phyloP scores from a whole-genome alignment of 495 filamentous ascomycete genomes.

The Aspergillus saccharolyticus region DNA sequence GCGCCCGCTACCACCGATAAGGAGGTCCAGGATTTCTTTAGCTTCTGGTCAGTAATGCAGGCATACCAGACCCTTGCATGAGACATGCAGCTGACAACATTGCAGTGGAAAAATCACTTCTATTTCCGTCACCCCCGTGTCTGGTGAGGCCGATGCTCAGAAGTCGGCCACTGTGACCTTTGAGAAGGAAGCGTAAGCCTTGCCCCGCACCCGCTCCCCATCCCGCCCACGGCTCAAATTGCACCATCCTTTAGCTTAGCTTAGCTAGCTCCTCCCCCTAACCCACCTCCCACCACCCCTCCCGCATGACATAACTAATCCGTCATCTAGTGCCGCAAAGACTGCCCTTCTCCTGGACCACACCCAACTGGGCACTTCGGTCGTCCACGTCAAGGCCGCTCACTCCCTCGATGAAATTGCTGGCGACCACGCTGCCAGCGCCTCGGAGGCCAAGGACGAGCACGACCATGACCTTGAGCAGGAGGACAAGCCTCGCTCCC shows the following conservation, averaged over 20 bases:
- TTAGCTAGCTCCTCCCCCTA: no score
- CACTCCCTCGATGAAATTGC: conserved; percentile 62
- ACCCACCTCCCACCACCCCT: no score
- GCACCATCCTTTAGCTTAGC: conserved; percentile 11
- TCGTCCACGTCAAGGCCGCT: conserved; percentile 71
- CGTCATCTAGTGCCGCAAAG: conserved; percentile 62
- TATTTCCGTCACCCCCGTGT: conserved; percentile 67
- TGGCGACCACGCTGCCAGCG: conserved; percentile 39
- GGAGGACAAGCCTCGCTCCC: conserved; percentile 89
- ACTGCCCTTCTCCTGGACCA: conserved; percentile 95
- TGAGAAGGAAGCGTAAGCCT: conserved; percentile 76
- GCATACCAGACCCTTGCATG: neutral
- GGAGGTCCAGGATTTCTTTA: conserved; percentile 95
- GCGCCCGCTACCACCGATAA: conserved; percentile 72
- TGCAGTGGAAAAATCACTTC: conserved; percentile 82
- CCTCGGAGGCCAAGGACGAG: conserved; percentile 48
- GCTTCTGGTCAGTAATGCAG: conserved; percentile 72
- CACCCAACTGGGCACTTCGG: conserved; percentile 77
- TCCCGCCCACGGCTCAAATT: neutral
- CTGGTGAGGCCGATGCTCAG: conserved; percentile 49
- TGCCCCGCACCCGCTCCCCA: conserved; percentile 26
- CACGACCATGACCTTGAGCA: conserved; percentile 66
- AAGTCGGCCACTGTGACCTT: conserved; percentile 89
- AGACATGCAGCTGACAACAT: conserved; percentile 16
- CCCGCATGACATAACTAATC: conserved; percentile 4